Evolutionary conservation across 2,329 filamentous ascomycete genomes (phyloP), one percentile per base, ranked within the genome.

Genomic region (Fusarium pseudograminearum): DNA sequence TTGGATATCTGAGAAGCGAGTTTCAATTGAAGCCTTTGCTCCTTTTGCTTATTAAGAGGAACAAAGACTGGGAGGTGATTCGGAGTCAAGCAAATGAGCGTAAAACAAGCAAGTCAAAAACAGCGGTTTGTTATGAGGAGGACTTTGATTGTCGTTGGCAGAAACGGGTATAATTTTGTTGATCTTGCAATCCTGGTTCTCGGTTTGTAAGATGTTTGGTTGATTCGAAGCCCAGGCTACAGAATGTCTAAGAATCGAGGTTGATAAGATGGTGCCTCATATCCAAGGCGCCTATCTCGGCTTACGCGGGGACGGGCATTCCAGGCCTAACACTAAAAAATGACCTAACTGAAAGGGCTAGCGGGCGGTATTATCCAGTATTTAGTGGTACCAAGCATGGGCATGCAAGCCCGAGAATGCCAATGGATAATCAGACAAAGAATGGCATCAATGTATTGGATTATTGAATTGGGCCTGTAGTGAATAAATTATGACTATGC

Each of bases 161-260:
- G 41, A 51, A 57, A 51, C n/a, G 58, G 54, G 26, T 70, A 64
- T 54, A 54, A n/a, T 60, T 61, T 61, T 50, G 67, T 48, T 58
- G 63, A 70, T 52, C 38, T 40, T 15, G 51, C 42, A 33, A 54
- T 65, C 63, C 63, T 61, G 68, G 67, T 22, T 64, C 51, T 64
- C 40, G 63, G 63, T 71, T 55, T 65, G 67, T 59, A 61, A 64
- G 67, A 70, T 70, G 67, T 60, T 68, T 55, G 53, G 67, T 69
- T 61, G 67, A 64, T 68, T 70, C 60, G 26, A 48, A 28, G 38
- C 38, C 42, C 46, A 60, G 38, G 50, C 42, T 64, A 24, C 51
- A 47, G 57, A 70, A 70, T 54, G 50, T 47, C 53, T 52, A 68
- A 28, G 42, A 55, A 67, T 47, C 8, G 26, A 61, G 22, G 46